Evolutionary conservation across 2,329 filamentous ascomycete genomes (phyloP).

Genomic region (Aphanoascus verrucosus): DNA sequence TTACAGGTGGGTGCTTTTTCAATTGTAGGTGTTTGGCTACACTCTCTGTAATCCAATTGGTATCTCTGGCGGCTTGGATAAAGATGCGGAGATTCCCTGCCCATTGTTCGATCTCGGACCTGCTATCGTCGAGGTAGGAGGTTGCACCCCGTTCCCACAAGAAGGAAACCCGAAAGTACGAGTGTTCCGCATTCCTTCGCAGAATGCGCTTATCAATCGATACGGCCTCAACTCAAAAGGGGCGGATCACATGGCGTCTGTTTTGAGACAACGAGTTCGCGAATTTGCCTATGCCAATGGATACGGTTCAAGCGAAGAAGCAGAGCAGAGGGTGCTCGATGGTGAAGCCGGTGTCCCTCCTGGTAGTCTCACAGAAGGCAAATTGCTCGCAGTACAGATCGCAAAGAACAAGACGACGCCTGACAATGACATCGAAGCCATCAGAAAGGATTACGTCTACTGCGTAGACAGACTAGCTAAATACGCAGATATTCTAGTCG

Average conservation of each 20-base stretch:
- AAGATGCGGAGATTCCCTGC: slow-evolving; percentile 81
- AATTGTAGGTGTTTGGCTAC: slow-evolving; percentile 61
- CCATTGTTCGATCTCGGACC: slow-evolving; percentile 75
- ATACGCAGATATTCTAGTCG: slow-evolving; percentile 92
- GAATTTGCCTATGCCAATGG: slow-evolving; percentile 63
- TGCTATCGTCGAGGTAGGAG: slow-evolving; percentile 82
- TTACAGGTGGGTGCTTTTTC: background rate
- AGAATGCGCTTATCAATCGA: slow-evolving; percentile 85
- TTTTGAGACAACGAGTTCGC: slow-evolving; percentile 65
- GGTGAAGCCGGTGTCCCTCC: slow-evolving; percentile 67
- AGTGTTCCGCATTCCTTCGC: slow-evolving; percentile 72
- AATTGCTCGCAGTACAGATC: slow-evolving; percentile 78
- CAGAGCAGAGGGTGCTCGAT: slow-evolving; percentile 63
- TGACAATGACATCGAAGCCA: slow-evolving; percentile 70
- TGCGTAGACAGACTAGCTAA: slow-evolving; percentile 72
- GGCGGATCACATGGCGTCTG: slow-evolving; percentile 72
- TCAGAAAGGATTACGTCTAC: slow-evolving; percentile 71
- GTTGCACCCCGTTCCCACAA: slow-evolving; percentile 78
- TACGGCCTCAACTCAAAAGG: slow-evolving; percentile 92
- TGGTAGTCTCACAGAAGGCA: slow-evolving; percentile 65
- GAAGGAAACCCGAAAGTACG: slow-evolving; percentile 77
- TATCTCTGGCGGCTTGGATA: slow-evolving; percentile 92
- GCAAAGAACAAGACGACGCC: slow-evolving; percentile 94
- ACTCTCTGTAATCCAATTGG: slow-evolving; percentile 75
- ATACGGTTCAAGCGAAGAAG: slow-evolving; percentile 50